A percentile compares a stretch with the other conserved stretches of the same genome.
These are phyloP conservation scores for Dendrobium catenatum DNA, from an alignment of 106 monocot species.

Conservation along the genomic window DNA sequence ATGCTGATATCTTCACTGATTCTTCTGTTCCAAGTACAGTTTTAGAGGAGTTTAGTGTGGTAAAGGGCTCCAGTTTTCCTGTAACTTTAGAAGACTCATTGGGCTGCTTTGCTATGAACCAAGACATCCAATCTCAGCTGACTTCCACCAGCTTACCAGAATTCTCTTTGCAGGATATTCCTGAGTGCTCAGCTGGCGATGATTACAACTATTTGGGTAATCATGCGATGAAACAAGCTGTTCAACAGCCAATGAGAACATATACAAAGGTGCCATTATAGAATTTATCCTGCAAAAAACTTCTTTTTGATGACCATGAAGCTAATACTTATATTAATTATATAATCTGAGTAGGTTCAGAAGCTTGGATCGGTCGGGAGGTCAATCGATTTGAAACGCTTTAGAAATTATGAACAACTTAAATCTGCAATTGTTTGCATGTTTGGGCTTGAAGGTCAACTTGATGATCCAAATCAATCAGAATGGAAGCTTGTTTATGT, in stretches of 20 bases:
- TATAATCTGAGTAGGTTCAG: constrained; percentile 51
- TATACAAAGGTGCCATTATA: constrained; percentile 67
- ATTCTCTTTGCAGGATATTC: constrained; percentile 44
- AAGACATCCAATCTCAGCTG: constrained; percentile 58
- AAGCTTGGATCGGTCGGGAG: constrained; percentile 92
- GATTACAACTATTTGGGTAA: constrained; percentile 28
- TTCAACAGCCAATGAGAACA: constrained; percentile 56
- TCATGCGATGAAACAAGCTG: constrained; percentile 37
- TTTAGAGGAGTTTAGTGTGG: constrained; percentile 20
- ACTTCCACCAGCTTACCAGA: constrained; percentile 43
- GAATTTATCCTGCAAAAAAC: not conserved
- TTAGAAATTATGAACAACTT: constrained; percentile 67
- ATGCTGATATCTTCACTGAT: constrained; percentile 9
- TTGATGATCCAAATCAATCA: constrained; percentile 52
- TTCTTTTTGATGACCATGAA: not conserved
- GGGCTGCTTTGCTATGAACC: constrained; percentile 29
- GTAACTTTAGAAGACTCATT: constrained; percentile 23
- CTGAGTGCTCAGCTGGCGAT: constrained; percentile 35
- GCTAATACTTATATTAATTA: not conserved
- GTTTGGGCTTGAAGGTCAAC: constrained; percentile 86
- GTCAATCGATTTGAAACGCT: constrained; percentile 86
- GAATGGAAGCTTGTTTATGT: constrained; percentile 96
- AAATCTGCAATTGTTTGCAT: constrained; percentile 76
- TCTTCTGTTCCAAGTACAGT: constrained; percentile 28
- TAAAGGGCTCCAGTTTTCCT: constrained; percentile 23